Conservation (phyloP, 1,284 basidiomycete species). For the Phellopilus nigrolimitatus region DNA sequence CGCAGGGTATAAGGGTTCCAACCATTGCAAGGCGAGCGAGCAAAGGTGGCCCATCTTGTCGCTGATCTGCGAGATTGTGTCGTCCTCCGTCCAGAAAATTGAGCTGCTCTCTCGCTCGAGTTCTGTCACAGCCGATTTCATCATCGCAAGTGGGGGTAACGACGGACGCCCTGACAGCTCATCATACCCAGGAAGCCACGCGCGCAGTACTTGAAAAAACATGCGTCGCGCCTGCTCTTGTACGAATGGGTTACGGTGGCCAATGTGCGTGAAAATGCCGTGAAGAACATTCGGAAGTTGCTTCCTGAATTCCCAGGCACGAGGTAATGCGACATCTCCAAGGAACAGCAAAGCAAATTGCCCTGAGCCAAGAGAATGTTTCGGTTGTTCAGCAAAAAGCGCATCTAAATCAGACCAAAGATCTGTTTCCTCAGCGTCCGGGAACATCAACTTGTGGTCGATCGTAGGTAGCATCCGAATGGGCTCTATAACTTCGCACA, state of each 20-base stretch:
- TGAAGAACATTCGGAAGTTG: slow-evolving; percentile 78
- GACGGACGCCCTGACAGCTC: slow-evolving; percentile 52
- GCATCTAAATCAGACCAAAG: slow-evolving; percentile 71
- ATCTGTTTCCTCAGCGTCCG: slow-evolving; percentile 66
- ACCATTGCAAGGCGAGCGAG: slow-evolving; percentile 59
- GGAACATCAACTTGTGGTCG: slow-evolving; percentile 65
- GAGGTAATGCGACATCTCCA: slow-evolving; percentile 76
- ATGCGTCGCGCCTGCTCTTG: slow-evolving; percentile 67
- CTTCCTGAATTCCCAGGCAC: slow-evolving; percentile 68
- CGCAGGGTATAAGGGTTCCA: slow-evolving; percentile 65
- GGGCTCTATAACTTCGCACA: slow-evolving; percentile 83
- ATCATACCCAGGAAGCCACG: slow-evolving; percentile 73
- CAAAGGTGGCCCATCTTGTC: slow-evolving; percentile 70
- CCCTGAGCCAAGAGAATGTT: slow-evolving; percentile 67
- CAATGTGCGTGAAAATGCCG: slow-evolving; percentile 78
- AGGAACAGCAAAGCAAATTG: slow-evolving; percentile 88
- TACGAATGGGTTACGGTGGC: slow-evolving; percentile 69
- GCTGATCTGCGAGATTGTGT: slow-evolving; percentile 46
- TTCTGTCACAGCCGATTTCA: slow-evolving; percentile 48
- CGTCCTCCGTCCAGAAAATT: slow-evolving; percentile 74
- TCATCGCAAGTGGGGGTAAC: slow-evolving; percentile 40
- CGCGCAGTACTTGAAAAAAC: slow-evolving; percentile 76
- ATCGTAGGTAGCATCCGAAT: slow-evolving; percentile 75
- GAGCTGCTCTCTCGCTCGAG: slow-evolving; percentile 57
- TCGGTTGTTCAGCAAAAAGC: slow-evolving; percentile 68